Conservation (phyloP, 345 rosid species). For the Turnera subulata region DNA sequence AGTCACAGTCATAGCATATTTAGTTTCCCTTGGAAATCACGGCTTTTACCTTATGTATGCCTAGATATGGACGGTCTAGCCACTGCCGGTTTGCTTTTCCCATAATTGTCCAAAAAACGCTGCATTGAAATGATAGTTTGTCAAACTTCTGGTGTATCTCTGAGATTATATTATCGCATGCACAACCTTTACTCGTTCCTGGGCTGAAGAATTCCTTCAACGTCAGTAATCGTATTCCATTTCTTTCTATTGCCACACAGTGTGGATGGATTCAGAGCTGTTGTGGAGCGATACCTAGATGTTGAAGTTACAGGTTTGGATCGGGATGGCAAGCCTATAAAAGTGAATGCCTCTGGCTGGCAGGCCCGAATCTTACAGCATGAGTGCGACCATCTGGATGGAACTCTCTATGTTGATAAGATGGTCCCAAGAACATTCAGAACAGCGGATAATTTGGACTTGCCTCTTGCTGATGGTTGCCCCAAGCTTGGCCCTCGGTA, state of each 20-base stretch:
- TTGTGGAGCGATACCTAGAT: conserved; percentile 73
- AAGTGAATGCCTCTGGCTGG: conserved; percentile 87
- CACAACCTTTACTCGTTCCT: no score
- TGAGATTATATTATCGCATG: no score
- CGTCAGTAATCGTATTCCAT: not conserved
- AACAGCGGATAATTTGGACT: conserved; percentile 61
- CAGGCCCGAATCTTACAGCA: conserved; percentile 89
- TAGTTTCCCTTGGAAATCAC: no score
- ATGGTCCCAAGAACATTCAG: conserved; percentile 81
- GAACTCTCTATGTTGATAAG: conserved; percentile 79
- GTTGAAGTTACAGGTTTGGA: conserved; percentile 75
- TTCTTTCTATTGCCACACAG: conserved; percentile 25
- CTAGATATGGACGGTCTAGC: no score
- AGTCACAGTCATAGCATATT: no score
- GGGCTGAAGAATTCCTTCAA: no score
- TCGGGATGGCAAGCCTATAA: conserved; percentile 54
- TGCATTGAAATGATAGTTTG: no score
- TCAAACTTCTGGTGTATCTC: no score
- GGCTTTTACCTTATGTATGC: no score
- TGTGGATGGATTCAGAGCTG: conserved; percentile 81
- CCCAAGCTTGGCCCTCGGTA: conserved; percentile 59
- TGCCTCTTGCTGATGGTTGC: conserved; percentile 82
- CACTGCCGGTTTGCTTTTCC: not conserved
- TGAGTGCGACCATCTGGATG: conserved; percentile 88
- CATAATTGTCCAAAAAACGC: no score